phyloP scores from a whole-genome alignment of 148 eudicot species.

The Cornus controversa region DNA sequence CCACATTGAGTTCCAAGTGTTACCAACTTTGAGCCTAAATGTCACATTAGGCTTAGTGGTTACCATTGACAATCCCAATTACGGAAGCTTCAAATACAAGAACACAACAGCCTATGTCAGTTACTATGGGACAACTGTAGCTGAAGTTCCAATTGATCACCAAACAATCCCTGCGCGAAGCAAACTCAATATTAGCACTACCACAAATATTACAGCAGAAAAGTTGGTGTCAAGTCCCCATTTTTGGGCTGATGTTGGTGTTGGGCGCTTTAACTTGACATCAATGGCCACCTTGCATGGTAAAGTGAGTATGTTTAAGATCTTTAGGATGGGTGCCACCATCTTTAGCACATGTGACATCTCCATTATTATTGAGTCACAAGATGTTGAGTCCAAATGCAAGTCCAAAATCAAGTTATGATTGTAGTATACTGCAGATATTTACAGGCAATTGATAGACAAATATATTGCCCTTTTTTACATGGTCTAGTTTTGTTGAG shows the following conservation, averaged over 20 bases:
- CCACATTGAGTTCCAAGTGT: slow-evolving; percentile 16
- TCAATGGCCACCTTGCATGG: slow-evolving; percentile 20
- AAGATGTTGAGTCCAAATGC: slow-evolving; percentile 20
- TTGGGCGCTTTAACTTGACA: slow-evolving; percentile 21
- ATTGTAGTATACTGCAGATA: not conserved
- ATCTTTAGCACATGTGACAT: slow-evolving; percentile 22
- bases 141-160: slow-evolving; percentile 17
- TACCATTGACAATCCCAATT: slow-evolving; percentile 25
- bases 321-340: slow-evolving; percentile 22
- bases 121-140: slow-evolving; percentile 19
- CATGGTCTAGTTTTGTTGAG: not conserved
- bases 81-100: slow-evolving; percentile 27
- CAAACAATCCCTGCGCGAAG: slow-evolving; percentile 24
- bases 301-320: slow-evolving; percentile 19
- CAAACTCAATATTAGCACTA: slow-evolving; percentile 16
- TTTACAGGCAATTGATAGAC: too few relatives aligned
- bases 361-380: slow-evolving; percentile 10
- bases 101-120: slow-evolving; percentile 9
- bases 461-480: too few relatives aligned
- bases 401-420: slow-evolving; percentile 21
- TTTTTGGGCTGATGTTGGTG: slow-evolving; percentile 18
- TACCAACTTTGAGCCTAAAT: slow-evolving; percentile 25
- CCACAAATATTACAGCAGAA: slow-evolving; percentile 20
- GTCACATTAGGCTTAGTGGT: slow-evolving; percentile 22
- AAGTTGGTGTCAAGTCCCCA: slow-evolving; percentile 15